Percentiles rank a stretch among this genome's conserved stretches.
phyloP scores from a whole-genome alignment of 2,329 filamentous ascomycete species.

The Dactylellina leptospora region DNA sequence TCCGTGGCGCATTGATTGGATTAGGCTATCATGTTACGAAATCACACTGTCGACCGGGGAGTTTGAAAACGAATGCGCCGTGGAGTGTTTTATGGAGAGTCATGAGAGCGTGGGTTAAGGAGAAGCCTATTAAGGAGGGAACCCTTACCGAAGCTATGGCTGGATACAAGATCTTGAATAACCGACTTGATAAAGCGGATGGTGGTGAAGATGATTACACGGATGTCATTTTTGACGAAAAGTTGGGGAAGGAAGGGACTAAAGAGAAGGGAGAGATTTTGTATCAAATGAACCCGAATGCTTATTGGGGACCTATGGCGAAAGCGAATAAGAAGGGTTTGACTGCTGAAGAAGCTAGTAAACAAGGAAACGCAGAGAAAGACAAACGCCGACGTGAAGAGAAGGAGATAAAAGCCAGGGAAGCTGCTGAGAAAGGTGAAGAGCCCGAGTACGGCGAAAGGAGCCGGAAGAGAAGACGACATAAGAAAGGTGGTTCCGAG shows the following conservation, averaged over 20 bases:
- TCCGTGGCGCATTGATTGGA: slow-evolving; percentile 81
- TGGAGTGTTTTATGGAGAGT: slow-evolving; percentile 92
- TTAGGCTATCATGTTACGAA: slow-evolving; percentile 84
- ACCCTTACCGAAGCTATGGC: slow-evolving; percentile 75
- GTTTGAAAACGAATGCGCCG: slow-evolving; percentile 91
- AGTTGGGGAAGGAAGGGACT: slow-evolving; percentile 74
- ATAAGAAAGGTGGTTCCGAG: background rate
- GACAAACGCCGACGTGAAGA: slow-evolving; percentile 40
- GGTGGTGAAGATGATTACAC: slow-evolving; percentile 59
- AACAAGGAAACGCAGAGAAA: slow-evolving; percentile 44
- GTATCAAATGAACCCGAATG: slow-evolving; percentile 88
- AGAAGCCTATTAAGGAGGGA: slow-evolving; percentile 76
- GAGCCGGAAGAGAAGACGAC: background rate
- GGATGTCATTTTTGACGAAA: slow-evolving; percentile 80
- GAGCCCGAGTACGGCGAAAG: background rate
- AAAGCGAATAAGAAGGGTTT: slow-evolving; percentile 42
- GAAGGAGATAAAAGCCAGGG: slow-evolving; percentile 18
- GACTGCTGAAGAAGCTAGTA: slow-evolving; percentile 45
- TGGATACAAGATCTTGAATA: slow-evolving; percentile 70
- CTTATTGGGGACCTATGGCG: slow-evolving; percentile 92
- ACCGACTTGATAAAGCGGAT: slow-evolving; percentile 54
- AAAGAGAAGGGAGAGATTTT: slow-evolving; percentile 74
- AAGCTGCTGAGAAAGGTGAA: background rate
- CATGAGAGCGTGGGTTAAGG: slow-evolving; percentile 90
- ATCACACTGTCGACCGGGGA: slow-evolving; percentile 88